Evolutionary conservation across 192 early-diverging fungal species (phyloP), one percentile per base, ranked within the genome.

Genomic region (Backusella tarrabulga): DNA sequence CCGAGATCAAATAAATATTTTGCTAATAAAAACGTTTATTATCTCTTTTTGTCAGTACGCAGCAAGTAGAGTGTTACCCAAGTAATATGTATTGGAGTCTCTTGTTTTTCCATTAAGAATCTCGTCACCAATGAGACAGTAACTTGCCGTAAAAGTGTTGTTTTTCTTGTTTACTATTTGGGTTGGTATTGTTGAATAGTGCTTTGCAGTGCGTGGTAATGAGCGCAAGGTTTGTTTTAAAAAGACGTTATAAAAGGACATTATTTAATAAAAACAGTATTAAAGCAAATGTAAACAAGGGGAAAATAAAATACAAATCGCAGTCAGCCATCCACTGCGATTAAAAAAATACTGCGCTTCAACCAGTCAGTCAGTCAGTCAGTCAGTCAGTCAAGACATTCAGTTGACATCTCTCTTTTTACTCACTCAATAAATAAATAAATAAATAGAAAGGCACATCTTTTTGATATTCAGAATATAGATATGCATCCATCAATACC

Each of bases 51-150:
- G 32, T 32, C 32, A 32, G 17, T 54, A 7, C 17, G 19, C n/a
- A 54, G 6, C n/a, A 40, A 12, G 9, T 11, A 40, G 50, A 26
- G 7, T 26, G 19, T 72, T 78, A 85, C 86, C 80, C 36, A 92
- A 80, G 29, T 73, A 84, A 38, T 80, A 67, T 2, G 88, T 82
- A 82, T 94, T 94, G 29, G 84, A 78, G 82, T 94, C 93, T 12
- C 77, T 85, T 3, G 88, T 91, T 70, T 91, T 92, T 34, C 93
- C 93, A 75, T 84, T 89, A 21, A 94, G 86, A 38, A 94, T 89
- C 71, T 93, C 92, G 83, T 93, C 91, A 40, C 93, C 92, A 68
- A 93, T 93, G 19, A 90, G 86, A 70, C 81, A 73, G 52, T 88
- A 89, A 34, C 88, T 84, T 19, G 89, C 85, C 1, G 85, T 86